Evolutionary conservation across 169 alveolate genomes (phyloP), one percentile per base, ranked within the genome.

Genomic region (Cryptosporidium sp.): DNA sequence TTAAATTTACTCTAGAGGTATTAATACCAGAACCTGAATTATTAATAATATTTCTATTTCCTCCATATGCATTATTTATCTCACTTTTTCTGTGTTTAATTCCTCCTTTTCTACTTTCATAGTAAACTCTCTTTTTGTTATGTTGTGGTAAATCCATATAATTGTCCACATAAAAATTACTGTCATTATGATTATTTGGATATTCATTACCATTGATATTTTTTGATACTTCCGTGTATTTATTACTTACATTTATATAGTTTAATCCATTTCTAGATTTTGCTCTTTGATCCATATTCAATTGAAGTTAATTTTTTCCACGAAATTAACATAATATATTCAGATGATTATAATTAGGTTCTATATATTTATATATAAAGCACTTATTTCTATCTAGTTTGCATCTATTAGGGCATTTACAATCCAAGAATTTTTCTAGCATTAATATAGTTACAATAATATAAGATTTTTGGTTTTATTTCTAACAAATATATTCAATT

Each of bases 171-270:
- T 70, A 71, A 21, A 26, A 43, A 58, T 26, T 70, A 58, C 85
- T 71, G 23, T 85, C 35, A 55, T 48, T 18, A 48, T 86, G 70
- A 45, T 71, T 86, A 58, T 91, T 71, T 21, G 18, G 14, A 12
- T 70, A 86, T 41, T 91, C 85, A 45, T 91, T 43, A 59, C 41
- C 26, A 45, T 84, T 62, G 26, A 62, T 71, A 67, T 84, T 68
- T 59, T 71, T 62, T n/a, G 58, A 39, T 9, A 33, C 29, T 33
- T 86, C 51, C 12, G 52, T 59, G 9, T 21, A 33, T 65, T 55
- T 61, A 65, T 45, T 45, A 51, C 48, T 41, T 9, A 26, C 43
- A 39, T 73, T 59, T 18, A 23, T 31, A 43, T 86, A 43, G 45
- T 43, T 51, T 29, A 51, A 70, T 62, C 69, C 65, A 35, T 69